A percentile compares a stretch with the other conserved stretches of the same genome.
phyloP scores from a whole-genome alignment of 306 rosid genomes.

The Vigna trinervia region DNA sequence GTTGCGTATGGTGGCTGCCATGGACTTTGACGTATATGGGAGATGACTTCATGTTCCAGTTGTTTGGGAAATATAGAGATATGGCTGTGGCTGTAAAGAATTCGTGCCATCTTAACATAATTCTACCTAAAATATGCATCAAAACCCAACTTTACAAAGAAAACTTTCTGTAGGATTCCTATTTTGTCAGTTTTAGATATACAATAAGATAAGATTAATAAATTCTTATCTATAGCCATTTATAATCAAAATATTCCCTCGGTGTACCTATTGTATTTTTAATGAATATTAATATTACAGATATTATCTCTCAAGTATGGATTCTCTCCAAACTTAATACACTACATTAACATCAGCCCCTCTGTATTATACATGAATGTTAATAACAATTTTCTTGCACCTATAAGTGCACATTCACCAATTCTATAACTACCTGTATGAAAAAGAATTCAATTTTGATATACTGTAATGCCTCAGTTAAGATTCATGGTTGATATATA shows the following conservation, averaged over 20 bases:
- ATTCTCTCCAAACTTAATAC: too few relatives aligned
- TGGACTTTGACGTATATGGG: too few relatives aligned
- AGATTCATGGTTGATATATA: slow-evolving; percentile 30
- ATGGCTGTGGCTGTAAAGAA: too few relatives aligned
- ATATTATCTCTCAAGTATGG: too few relatives aligned
- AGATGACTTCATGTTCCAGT: too few relatives aligned
- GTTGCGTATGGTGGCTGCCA: too few relatives aligned
- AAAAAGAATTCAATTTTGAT: slow-evolving; percentile 34
- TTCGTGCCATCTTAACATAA: background rate
- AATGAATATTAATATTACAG: too few relatives aligned
- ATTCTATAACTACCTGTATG: background rate
- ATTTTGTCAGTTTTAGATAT: slow-evolving; percentile 16
- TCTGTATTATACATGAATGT: background rate
- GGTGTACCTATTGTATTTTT: too few relatives aligned
- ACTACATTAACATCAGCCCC: too few relatives aligned
- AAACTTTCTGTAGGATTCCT: background rate
- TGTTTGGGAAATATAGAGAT: too few relatives aligned
- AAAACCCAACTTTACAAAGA: slow-evolving; percentile 10
- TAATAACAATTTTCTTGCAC: slow-evolving; percentile 17
- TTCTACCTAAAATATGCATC: background rate
- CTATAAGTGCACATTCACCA: slow-evolving; percentile 19
- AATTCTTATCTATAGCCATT: background rate
- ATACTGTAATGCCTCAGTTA: slow-evolving; percentile 10
- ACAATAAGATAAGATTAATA: background rate
- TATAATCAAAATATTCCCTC: too few relatives aligned